Conservation (phyloP, 192 early-diverging fungal species). For the Gonapodya prolifera region DNA sequence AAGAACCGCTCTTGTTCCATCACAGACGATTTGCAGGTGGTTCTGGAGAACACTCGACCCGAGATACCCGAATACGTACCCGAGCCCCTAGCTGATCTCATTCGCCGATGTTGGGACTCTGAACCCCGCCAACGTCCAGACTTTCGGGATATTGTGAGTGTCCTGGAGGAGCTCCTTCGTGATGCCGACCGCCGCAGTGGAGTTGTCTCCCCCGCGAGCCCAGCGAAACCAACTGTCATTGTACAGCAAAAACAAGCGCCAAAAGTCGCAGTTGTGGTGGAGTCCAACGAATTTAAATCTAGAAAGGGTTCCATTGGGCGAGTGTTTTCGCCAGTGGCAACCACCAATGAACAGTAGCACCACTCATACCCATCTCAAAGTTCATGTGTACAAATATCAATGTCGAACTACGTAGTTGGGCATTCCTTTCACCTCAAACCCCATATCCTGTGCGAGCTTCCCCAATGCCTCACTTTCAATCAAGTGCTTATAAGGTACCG, state of each 20-base stretch:
- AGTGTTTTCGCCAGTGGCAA: not conserved
- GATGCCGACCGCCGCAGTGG: not conserved
- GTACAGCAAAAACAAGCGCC: not conserved
- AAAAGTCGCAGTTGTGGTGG: not conserved
- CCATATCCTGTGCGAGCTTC: slow-evolving; percentile 50
- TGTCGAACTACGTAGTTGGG: slow-evolving; percentile 52
- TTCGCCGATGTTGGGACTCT: not conserved
- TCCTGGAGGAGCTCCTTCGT: not conserved
- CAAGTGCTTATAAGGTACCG: slow-evolving; percentile 46
- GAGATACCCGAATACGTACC: not conserved
- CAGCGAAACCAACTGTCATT: not conserved
- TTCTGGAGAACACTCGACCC: not conserved
- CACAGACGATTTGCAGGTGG: no score
- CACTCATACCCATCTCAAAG: no score
- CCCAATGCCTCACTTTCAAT: slow-evolving; percentile 64
- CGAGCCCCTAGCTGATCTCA: not conserved
- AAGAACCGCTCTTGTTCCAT: no score
- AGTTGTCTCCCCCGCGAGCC: not conserved
- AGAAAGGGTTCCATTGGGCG: not conserved
- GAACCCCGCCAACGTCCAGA: not conserved
- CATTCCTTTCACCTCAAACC: slow-evolving; percentile 47
- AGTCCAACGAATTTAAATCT: not conserved
- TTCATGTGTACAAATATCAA: no score
- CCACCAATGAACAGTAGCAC: no score
- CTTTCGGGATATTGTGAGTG: not conserved